Evolutionary conservation across 768 basidiomycete species (phyloP).

Genomic region (Peribolospora baueri): DNA sequence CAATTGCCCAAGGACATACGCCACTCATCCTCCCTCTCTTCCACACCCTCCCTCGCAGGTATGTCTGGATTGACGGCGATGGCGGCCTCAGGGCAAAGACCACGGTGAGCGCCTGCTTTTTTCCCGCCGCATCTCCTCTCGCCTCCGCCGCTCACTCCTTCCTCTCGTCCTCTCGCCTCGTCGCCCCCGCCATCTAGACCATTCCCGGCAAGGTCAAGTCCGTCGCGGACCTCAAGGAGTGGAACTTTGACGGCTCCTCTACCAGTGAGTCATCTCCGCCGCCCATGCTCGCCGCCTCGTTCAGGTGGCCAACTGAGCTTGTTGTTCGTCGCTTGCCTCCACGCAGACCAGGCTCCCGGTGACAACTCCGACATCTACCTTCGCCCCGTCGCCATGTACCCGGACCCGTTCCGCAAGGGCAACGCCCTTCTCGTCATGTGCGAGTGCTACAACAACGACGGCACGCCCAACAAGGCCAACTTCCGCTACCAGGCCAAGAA

Average conservation of each 20-base stretch:
- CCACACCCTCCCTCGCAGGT: neutral
- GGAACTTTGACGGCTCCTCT: slow-evolving; percentile 98
- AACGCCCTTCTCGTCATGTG: slow-evolving; percentile 30
- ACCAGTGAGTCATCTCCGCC: neutral
- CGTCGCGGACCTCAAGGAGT: slow-evolving; percentile 74
- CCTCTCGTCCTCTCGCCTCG: neutral
- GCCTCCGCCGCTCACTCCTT: neutral
- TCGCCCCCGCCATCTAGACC: slow-evolving; percentile 30
- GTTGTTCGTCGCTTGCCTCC: too few species aligned
- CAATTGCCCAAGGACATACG: neutral
- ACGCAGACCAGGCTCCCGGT: slow-evolving; percentile 84
- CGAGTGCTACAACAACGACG: slow-evolving; percentile 96
- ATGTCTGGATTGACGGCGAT: slow-evolving; percentile 96
- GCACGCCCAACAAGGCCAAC: slow-evolving; percentile 92
- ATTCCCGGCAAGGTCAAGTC: slow-evolving; percentile 62
- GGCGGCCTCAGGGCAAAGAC: slow-evolving; percentile 89
- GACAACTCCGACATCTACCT: slow-evolving; percentile 93
- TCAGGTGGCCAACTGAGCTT: slow-evolving; percentile 9
- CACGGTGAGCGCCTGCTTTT: slow-evolving; percentile 31
- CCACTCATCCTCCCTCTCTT: neutral
- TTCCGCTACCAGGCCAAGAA: slow-evolving; percentile 59
- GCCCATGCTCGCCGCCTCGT: neutral
- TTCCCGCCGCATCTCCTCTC: neutral
- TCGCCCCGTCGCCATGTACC: slow-evolving; percentile 89
- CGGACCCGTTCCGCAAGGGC: slow-evolving; percentile 69